A percentile compares a stretch with the other conserved stretches of the same genome.
Evolutionary conservation across 345 rosid genomes (phyloP).

Genomic region (Fremontodendron californicum): DNA sequence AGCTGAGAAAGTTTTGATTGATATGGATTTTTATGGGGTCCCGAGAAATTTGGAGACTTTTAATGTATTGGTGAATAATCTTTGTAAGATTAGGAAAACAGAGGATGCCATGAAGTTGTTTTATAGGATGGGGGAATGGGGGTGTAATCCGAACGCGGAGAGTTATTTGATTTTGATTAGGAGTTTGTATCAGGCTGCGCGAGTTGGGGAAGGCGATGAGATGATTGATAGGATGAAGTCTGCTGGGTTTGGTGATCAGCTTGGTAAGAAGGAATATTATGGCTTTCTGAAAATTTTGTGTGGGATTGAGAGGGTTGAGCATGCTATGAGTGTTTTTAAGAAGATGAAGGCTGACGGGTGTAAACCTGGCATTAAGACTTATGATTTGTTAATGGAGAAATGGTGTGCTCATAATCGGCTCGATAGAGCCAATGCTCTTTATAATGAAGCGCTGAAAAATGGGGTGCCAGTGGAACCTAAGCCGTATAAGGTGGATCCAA

Average conservation of each 20-base stretch:
- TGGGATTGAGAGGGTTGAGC: slow-evolving; percentile 96
- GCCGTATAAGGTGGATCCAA: slow-evolving; percentile 60
- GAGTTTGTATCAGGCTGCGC: slow-evolving; percentile 87
- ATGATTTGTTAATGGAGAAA: slow-evolving; percentile 76
- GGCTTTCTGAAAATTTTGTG: slow-evolving; percentile 72
- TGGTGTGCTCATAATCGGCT: slow-evolving; percentile 64
- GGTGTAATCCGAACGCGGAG: slow-evolving; percentile 62
- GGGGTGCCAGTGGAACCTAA: slow-evolving; percentile 72
- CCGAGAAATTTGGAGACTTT: slow-evolving; percentile 85
- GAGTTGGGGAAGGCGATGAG: slow-evolving; percentile 88
- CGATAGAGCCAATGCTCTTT: slow-evolving; percentile 72
- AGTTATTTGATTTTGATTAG: slow-evolving; percentile 60
- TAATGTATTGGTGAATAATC: slow-evolving; percentile 64
- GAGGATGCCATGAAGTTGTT: slow-evolving; percentile 80
- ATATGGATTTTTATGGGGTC: slow-evolving; percentile 84
- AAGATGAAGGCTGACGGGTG: slow-evolving; percentile 75
- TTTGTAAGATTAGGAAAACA: slow-evolving; percentile 79
- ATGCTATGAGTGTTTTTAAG: slow-evolving; percentile 74
- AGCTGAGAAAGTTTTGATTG: slow-evolving; percentile 72
- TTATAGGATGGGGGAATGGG: slow-evolving; percentile 77
- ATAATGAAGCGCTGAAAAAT: slow-evolving; percentile 55
- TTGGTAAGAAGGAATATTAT: slow-evolving; percentile 64
- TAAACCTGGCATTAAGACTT: slow-evolving; percentile 75
- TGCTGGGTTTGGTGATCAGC: slow-evolving; percentile 49
- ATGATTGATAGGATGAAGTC: slow-evolving; percentile 91